phyloP scores from a whole-genome alignment of 1,139 yeast species.

The Kodamaea fungicola region DNA sequence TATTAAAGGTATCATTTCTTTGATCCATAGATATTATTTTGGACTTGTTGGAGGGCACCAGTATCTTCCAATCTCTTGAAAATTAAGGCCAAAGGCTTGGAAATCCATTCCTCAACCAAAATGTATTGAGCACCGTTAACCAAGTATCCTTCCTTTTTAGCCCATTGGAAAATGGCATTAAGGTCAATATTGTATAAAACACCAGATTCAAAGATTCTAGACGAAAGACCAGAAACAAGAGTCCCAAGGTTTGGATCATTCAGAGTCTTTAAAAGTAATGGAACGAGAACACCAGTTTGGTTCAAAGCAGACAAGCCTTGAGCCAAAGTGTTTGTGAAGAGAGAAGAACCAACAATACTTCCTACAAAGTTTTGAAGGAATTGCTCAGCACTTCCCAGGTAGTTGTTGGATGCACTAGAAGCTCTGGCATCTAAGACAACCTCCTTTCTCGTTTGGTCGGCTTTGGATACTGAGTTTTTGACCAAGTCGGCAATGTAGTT shows the following conservation, averaged over 20 bases:
- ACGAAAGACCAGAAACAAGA: slow-evolving; percentile 21
- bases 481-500: slow-evolving; percentile 27
- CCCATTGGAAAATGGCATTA: slow-evolving; percentile 17
- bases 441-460: slow-evolving; percentile 14
- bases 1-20: slow-evolving; percentile 1
- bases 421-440: slow-evolving; percentile 12
- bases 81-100: slow-evolving; percentile 32
- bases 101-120: slow-evolving; percentile 28
- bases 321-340: slow-evolving; percentile 22
- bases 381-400: slow-evolving; percentile 31
- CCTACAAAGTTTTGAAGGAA: slow-evolving; percentile 33
- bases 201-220: slow-evolving; percentile 32
- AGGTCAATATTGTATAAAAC: slow-evolving; percentile 30
- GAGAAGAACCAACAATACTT: slow-evolving; percentile 23
- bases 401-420: slow-evolving; percentile 12
- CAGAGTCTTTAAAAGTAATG: slow-evolving; percentile 25
- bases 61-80: slow-evolving; percentile 30
- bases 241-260: slow-evolving; percentile 22
- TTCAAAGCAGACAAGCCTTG: slow-evolving; percentile 31
- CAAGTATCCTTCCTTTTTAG: slow-evolving; percentile 24
- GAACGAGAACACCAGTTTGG: slow-evolving; percentile 28
- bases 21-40: slow-evolving; percentile 35
- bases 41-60: slow-evolving; percentile 33
- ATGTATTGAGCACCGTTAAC: slow-evolving; percentile 22
- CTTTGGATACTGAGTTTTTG: slow-evolving; percentile 23